A percentile compares a stretch with the other conserved stretches of the same genome.
phyloP scores from a whole-genome alignment of 495 filamentous ascomycete species.

The Pseudomonodictys pantanalensis region DNA sequence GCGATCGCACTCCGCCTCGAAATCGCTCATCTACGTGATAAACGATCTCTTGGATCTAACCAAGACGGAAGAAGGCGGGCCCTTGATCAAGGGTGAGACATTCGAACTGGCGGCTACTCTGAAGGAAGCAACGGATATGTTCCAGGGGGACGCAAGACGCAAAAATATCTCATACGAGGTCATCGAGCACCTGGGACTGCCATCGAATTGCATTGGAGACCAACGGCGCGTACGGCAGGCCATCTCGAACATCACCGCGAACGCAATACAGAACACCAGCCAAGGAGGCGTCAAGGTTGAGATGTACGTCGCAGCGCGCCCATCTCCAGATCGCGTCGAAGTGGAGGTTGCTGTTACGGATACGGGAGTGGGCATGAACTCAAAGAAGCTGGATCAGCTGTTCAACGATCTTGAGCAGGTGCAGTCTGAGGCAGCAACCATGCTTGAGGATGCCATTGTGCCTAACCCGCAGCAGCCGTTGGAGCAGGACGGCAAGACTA shows the following conservation, averaged over 20 bases:
- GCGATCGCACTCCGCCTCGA: slow-evolving; percentile 90
- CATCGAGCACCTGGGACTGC: slow-evolving; percentile 65
- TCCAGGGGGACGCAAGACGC: slow-evolving; percentile 68
- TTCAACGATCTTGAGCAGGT: slow-evolving; percentile 90
- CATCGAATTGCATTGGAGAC: slow-evolving; percentile 72
- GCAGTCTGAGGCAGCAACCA: slow-evolving; percentile 53
- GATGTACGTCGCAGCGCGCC: slow-evolving; percentile 48
- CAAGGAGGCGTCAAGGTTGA: slow-evolving; percentile 72
- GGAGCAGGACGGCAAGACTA: slow-evolving; percentile 40
- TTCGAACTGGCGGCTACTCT: slow-evolving; percentile 73
- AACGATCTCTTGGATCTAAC: slow-evolving; percentile 93
- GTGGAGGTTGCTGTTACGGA: slow-evolving; percentile 77
- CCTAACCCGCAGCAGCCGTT: slow-evolving; percentile 14
- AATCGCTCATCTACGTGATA: slow-evolving; percentile 91
- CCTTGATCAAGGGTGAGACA: slow-evolving; percentile 75
- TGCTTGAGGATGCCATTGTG: slow-evolving; percentile 41
- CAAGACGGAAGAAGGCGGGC: slow-evolving; percentile 78
- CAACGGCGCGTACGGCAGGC: slow-evolving; percentile 74
- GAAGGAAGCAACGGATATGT: slow-evolving; percentile 71
- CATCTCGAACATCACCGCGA: slow-evolving; percentile 77
- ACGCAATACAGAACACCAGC: slow-evolving; percentile 78
- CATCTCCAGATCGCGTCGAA: slow-evolving; percentile 46
- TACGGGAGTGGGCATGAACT: slow-evolving; percentile 75
- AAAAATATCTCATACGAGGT: slow-evolving; percentile 71
- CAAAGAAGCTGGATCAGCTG: slow-evolving; percentile 67